Conservation (phyloP, 768 basidiomycete genomes). For the Lentinula aciculospora region DNA sequence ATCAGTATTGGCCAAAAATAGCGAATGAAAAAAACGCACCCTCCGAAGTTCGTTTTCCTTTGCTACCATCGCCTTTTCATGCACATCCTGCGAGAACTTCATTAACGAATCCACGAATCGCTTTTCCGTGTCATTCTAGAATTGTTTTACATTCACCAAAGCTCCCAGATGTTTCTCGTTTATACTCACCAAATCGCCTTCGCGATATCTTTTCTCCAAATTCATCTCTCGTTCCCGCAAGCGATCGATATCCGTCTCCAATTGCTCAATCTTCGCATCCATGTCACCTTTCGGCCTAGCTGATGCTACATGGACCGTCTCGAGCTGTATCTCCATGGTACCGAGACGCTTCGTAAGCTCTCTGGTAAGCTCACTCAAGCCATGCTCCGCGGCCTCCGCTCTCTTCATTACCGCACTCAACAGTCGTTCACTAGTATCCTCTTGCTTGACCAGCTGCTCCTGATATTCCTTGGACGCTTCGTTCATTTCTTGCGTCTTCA, state of each 20-base stretch:
- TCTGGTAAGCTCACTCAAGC: slow-evolving; percentile 17
- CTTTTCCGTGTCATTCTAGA: slow-evolving; percentile 29
- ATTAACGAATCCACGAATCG: slow-evolving; percentile 41
- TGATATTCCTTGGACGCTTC: background rate
- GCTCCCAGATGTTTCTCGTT: background rate
- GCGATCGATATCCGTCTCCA: background rate
- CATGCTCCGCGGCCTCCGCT: slow-evolving; percentile 20
- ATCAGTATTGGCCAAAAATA: background rate
- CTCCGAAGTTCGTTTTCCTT: slow-evolving; percentile 49
- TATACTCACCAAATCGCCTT: slow-evolving; percentile 38
- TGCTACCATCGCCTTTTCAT: slow-evolving; percentile 47
- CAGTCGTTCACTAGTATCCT: slow-evolving; percentile 13
- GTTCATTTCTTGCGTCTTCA: background rate
- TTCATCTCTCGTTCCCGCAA: slow-evolving; percentile 17
- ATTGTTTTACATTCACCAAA: background rate
- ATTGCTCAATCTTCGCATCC: background rate
- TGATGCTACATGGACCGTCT: background rate
- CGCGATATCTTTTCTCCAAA: slow-evolving; percentile 35
- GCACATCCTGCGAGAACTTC: slow-evolving; percentile 35
- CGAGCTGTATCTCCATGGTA: background rate
- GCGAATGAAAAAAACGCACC: background rate
- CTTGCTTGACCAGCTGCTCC: slow-evolving; percentile 14
- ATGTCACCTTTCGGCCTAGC: background rate
- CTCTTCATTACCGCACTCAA: slow-evolving; percentile 21
- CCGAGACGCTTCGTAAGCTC: slow-evolving; percentile 10